Percentiles rank a stretch among this genome's conserved stretches.
Evolutionary conservation across 345 rosid species (phyloP).

Genomic region (Zanthoxylum bungeanum): DNA sequence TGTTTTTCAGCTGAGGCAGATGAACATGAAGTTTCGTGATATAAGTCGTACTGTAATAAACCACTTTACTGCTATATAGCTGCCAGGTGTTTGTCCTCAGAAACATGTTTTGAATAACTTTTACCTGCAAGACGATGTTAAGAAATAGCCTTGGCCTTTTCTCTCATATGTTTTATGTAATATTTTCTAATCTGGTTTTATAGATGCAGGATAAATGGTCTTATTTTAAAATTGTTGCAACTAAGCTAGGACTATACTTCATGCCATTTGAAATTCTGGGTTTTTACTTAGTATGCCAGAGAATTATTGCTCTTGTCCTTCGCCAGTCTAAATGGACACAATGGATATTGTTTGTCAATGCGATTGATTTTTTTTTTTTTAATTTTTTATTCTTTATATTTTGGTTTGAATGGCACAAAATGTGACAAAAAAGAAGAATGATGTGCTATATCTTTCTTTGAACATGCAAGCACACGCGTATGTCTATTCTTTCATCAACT

Average conservation of each 20-base stretch:
- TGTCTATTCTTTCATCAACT: background rate
- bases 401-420: background rate
- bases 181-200: background rate
- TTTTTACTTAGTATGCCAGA: background rate
- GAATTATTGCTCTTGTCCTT: background rate
- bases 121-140: background rate
- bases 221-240: conserved; percentile 8
- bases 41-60: background rate
- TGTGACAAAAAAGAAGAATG: background rate
- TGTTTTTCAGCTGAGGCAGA: background rate
- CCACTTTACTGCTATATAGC: background rate
- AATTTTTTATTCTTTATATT: background rate
- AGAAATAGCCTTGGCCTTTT: background rate
- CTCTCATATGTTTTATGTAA: background rate
- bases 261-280: background rate
- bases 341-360: background rate
- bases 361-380: background rate
- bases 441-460: background rate
- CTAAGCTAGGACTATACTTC: background rate
- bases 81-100: background rate
- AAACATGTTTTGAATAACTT: background rate
- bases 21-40: background rate
- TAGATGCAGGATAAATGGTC: background rate
- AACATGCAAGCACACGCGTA: background rate
- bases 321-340: background rate